phyloP scores from a whole-genome alignment of 257 asterid genomes.

The Solanum bukasovii region DNA sequence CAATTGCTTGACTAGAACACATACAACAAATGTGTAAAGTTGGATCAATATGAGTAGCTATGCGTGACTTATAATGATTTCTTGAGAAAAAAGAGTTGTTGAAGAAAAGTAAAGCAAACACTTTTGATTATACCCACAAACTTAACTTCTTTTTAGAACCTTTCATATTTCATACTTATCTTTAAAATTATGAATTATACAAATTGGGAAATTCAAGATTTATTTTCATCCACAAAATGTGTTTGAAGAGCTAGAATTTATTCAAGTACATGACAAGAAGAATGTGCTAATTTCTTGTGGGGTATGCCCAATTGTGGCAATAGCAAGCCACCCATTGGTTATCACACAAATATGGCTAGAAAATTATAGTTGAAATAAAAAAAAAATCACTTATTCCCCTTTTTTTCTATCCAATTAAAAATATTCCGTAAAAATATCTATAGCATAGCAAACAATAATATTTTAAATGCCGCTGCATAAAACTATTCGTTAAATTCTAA shows the following conservation, averaged over 20 bases:
- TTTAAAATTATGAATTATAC: neutral
- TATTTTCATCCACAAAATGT: neutral
- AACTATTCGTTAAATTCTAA: neutral
- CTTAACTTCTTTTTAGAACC: neutral
- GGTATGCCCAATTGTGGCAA: conserved; percentile 14
- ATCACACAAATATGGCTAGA: conserved; percentile 27
- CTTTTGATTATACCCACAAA: neutral
- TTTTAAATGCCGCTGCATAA: neutral
- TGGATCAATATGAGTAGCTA: neutral
- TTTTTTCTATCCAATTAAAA: neutral
- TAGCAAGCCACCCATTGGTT: conserved; percentile 37
- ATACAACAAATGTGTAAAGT: neutral
- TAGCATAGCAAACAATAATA: neutral
- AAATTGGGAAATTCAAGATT: neutral
- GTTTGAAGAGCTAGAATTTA: neutral
- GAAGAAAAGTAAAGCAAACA: neutral
- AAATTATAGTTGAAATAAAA: neutral
- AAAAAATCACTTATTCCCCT: neutral
- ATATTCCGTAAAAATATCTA: neutral
- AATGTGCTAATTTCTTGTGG: conserved; percentile 10
- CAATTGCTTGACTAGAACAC: neutral
- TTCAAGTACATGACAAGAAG: neutral
- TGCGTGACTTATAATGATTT: neutral
- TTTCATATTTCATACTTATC: neutral
- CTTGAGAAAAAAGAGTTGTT: neutral